Evolutionary conservation across 148 eudicot genomes (phyloP), one percentile per base, ranked within the genome.

Genomic region (Camellia japonica): DNA sequence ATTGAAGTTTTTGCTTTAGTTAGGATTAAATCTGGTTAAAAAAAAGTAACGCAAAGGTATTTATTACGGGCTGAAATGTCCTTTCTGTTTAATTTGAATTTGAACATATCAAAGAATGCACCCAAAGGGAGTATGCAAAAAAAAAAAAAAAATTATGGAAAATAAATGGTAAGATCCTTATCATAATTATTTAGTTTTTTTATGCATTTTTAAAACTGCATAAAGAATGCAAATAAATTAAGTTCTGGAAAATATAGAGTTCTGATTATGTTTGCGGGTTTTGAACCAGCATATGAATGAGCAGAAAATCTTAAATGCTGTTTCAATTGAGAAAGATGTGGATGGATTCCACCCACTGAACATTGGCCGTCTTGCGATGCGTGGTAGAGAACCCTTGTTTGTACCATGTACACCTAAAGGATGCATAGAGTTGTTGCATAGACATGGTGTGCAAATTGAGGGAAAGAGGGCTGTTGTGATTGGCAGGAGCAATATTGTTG

Each of bases 391-490:
- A 44, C 98, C 99, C 7, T 78, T 92, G 80, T 96, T 96, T 85
- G 98, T 93, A 71, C 95, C 98, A 3, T 96, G 98, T 82, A 92
- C 99, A 30, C 99, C 99, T 3, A 96, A 93, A 89, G 99, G 99
- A 68, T 96, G 99, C 87, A 90, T 68, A 74, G 98, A 96, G 89
- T 87, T 96, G 82, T 82, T 96, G 84, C 98, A 87, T 81, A 90
- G 99, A 83, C 88, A 88, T 85, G 91, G 87, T 49, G 80, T 92
- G 73, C 86, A 85, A 52, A 92, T 96, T 59, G 92, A 91, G 84
- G 98, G 98, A 49, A 93, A 86, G 83, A 90, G 86, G 69, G 99
- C 95, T 60, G 99, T 93, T 80, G 99, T 93, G 74, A 87, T 96
- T 80, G 99, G 99, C 59, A 89, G 99, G 77, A 96, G 98, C 84